Conservation (phyloP, 169 alveolate species). For the Eimeria tenella region DNA sequence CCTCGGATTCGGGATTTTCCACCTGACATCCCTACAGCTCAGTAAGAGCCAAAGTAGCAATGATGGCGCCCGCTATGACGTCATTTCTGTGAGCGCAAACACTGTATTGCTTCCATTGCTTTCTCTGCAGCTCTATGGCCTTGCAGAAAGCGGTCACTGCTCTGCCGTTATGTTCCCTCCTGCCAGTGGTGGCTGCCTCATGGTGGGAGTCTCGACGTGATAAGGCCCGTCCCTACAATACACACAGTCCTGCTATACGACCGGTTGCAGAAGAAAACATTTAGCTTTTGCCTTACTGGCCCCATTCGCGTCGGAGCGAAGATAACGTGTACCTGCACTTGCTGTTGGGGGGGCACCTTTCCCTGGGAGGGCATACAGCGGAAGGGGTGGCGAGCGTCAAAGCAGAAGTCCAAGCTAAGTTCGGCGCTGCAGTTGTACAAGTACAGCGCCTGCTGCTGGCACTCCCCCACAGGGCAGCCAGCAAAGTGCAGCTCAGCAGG, state of each 20-base stretch:
- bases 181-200: neutral
- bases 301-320: constrained; percentile 30
- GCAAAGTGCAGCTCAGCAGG: constrained; percentile 1
- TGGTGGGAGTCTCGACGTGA: neutral
- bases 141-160: neutral
- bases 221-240: neutral
- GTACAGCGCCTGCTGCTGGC: neutral
- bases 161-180: neutral
- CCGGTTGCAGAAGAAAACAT: neutral
- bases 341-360: constrained; percentile 38
- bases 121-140: neutral
- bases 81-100: no score
- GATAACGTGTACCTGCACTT: neutral
- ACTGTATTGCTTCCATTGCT: no score
- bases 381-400: constrained; percentile 36
- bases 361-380: constrained; percentile 2
- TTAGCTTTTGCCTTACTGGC: neutral
- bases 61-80: no score
- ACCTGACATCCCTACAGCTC: no score
- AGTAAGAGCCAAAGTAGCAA: no score
- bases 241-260: neutral
- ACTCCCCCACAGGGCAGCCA: constrained; percentile 9
- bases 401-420: neutral
- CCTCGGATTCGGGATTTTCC: no score
- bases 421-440: neutral